phyloP scores from a whole-genome alignment of 2,329 filamentous ascomycete species.

The Exophiala phaeomuriformis region DNA sequence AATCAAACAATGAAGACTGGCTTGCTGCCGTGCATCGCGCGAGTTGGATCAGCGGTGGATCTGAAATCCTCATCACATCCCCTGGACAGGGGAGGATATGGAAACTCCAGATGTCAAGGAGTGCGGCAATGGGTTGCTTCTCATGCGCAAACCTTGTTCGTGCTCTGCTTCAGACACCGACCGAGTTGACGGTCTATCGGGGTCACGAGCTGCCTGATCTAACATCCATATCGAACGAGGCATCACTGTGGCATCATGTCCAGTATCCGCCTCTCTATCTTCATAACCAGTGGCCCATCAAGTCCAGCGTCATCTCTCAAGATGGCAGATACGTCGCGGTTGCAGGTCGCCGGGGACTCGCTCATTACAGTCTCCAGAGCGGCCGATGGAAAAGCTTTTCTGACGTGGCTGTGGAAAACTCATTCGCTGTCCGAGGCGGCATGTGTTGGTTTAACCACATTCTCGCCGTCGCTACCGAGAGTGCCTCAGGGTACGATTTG shows the following conservation, averaged over 20 bases:
- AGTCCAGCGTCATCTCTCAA: conserved; percentile 75
- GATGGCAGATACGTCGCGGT: conserved; percentile 93
- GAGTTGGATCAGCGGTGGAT: conserved; percentile 80
- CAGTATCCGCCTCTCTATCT: conserved; percentile 80
- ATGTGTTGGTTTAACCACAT: conserved; percentile 99
- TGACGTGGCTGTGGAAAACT: conserved; percentile 71
- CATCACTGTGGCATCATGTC: conserved; percentile 89
- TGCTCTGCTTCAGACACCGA: conserved; percentile 80
- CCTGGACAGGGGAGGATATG: conserved; percentile 70
- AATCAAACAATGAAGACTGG: conserved; percentile 71
- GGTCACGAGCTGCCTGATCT: conserved; percentile 88
- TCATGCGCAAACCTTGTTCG: conserved; percentile 83
- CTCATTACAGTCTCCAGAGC: conserved; percentile 91
- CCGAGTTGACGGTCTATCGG: conserved; percentile 83
- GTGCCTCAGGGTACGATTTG: conserved; percentile 71
- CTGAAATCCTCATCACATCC: conserved; percentile 70
- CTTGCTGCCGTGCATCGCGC: conserved; percentile 69
- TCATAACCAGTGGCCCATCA: conserved; percentile 87
- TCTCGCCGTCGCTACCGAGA: conserved; percentile 86
- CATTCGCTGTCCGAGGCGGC: conserved; percentile 85
- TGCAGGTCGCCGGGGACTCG: conserved; percentile 84
- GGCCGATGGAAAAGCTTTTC: conserved; percentile 93
- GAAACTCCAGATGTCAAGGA: conserved; percentile 86
- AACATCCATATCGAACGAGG: conserved; percentile 83
- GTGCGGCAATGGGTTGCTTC: conserved; percentile 86